A percentile compares a stretch with the other conserved stretches of the same genome.
phyloP scores from a whole-genome alignment of 306 rosid species.

The Aeschynomene evenia region DNA sequence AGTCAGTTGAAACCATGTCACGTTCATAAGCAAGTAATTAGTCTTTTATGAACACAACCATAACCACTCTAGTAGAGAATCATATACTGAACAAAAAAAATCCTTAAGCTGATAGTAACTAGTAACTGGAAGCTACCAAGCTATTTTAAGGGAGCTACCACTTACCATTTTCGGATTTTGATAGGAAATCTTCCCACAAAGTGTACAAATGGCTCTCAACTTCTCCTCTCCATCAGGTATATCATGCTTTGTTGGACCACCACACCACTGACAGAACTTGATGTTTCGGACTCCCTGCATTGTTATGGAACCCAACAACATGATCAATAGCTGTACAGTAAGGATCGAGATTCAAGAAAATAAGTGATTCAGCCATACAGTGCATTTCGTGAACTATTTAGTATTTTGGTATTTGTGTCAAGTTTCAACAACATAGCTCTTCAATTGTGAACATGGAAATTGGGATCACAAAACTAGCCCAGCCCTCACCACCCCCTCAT shows the following conservation, averaged over 20 bases:
- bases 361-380: neutral
- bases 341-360: too few species aligned
- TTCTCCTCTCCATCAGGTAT: constrained; percentile 79
- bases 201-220: constrained; percentile 75
- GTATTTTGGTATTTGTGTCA: neutral
- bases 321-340: neutral
- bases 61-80: neutral
- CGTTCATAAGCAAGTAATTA: constrained; percentile 33
- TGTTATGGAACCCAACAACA: neutral
- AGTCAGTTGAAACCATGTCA: constrained; percentile 30
- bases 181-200: constrained; percentile 77
- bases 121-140: constrained; percentile 20
- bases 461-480: neutral
- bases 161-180: constrained; percentile 96
- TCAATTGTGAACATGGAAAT: neutral
- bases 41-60: constrained; percentile 7
- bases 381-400: neutral
- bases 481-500: neutral
- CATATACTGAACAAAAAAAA: neutral
- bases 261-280: constrained; percentile 87
- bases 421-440: neutral
- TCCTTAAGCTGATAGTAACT: constrained; percentile 18
- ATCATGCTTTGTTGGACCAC: constrained; percentile 77
- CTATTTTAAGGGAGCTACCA: constrained; percentile 49
- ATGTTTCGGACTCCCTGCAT: constrained; percentile 61